Conservation (phyloP, 139 green algal species). For the Spirogloea muscicola region DNA sequence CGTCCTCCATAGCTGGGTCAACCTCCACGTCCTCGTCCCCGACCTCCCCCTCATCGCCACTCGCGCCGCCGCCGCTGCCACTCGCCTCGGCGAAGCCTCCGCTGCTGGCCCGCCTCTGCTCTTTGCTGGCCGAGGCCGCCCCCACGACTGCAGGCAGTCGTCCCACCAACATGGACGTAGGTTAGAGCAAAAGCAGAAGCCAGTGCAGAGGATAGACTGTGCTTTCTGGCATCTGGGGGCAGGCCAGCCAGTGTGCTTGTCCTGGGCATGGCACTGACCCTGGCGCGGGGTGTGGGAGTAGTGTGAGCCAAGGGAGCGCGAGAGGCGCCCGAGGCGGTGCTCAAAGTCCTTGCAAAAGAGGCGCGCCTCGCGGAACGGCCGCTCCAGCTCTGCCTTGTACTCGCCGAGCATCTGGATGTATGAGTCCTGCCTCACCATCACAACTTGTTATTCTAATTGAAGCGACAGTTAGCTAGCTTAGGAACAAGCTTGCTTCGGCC, state of each 20-base stretch:
- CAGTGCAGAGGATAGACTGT: too few relatives aligned
- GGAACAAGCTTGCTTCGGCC: too few relatives aligned
- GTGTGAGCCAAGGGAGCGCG: slow-evolving; percentile 1
- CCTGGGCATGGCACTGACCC: too few relatives aligned
- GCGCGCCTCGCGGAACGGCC: slow-evolving; percentile 1
- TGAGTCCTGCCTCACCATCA: slow-evolving; percentile 1
- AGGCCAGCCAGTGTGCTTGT: too few relatives aligned
- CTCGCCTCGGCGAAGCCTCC: slow-evolving; percentile 5
- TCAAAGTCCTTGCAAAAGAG: slow-evolving; percentile 14
- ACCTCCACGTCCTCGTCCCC: not conserved
- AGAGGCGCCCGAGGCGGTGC: not conserved
- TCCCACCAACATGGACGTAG: too few relatives aligned
- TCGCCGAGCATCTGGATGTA: slow-evolving; percentile 2
- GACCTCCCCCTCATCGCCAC: not conserved
- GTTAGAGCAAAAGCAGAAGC: too few relatives aligned
- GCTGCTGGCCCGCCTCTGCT: not conserved
- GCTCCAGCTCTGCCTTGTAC: slow-evolving; percentile 1
- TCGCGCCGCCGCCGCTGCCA: too few relatives aligned
- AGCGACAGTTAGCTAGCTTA: too few relatives aligned
- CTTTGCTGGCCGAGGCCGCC: not conserved
- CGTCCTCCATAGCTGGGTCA: slow-evolving; percentile 9
- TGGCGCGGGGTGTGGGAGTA: too few relatives aligned
- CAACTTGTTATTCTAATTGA: too few relatives aligned
- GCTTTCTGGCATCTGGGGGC: not conserved
- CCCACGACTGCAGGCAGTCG: not conserved